Base-by-base conservation (phyloP, 2,329 filamentous ascomycete species). In the Geoglossum cookeanum region DNA sequence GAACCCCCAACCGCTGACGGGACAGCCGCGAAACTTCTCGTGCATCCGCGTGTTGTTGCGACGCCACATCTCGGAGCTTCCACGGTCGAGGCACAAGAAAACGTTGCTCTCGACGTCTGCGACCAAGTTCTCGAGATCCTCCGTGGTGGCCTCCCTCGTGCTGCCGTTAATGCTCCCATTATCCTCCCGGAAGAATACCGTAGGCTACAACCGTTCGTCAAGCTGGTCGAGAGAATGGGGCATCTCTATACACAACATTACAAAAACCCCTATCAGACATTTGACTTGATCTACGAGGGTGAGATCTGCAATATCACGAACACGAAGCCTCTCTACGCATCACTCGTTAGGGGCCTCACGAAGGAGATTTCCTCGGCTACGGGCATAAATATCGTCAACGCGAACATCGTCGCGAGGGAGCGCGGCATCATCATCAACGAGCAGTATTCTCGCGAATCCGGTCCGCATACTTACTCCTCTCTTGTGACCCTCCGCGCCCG, bases 381-480 rank as follows among this genome's bases (percentile, higher is more conserved):
- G 11, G 83, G 85, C 64, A 82, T 90, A 63, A 91, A 90, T 70
- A 88, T 92, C 59, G 86, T 92, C 63, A 91, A 92, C 64, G 86
- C 86, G 0, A 77, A 80, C 48, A 73, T 89, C 30, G 78, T 90
- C 13, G 85, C 86, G 22, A 83, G 80, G 61, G 84, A 89, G 63
- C 85, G 85, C 62, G 86, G 85, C 1, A 84, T 92, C 60, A 76
- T 83, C 49, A 81, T 92, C 65, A 86, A 83, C 65, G 87, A 91
- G 70, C 80, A 80, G 42, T 81, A 82, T 60, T 78, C 76, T 2
- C 75, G 81, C 6, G 79, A 84, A 57, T 72, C 73, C 22, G 72
- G 75, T 0, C 75, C 78, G n/a, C 75, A 80, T 27, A 78, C 80
- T 0, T 89, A 85, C 65, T 79, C 81, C 8, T 84, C 80, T 48